Evolutionary conservation across 1,139 yeast species (phyloP), one percentile per base, ranked within the genome.

Genomic region (Petasospora rhodanensis): DNA sequence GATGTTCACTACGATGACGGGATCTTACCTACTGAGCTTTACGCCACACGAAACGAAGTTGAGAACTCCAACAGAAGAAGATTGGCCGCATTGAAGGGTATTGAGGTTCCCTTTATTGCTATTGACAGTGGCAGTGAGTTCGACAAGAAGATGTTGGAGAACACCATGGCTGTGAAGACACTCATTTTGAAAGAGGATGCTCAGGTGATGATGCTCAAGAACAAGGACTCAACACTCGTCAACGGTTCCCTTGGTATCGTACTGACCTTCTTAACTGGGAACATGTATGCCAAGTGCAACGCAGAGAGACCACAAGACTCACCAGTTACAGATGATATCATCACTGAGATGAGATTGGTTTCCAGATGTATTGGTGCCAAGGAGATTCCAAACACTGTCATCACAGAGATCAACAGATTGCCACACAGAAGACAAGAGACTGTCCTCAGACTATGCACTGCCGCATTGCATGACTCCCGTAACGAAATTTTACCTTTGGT

Each of bases 191-290:
- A 87, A 50, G 75, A 72, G 35, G 85, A 84, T 34, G 94, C 96
- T 0, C 98, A 91, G 58, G 98, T 91, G 0, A 89, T 91, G 96
- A 79, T 93, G 70, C 68, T 91, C 43, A 91, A 89, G 55, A 93
- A 91, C 54, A 70, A 79, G 37, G 96, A 87, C 49, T 91, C 80
- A 28, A 73, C 81, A 1, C 64, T 91, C 27, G 97, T 93, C 15
- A 91, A 91, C 57, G 98, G 99, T 0, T 76, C 96, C 0, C 64
- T 91, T 31, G 99, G 99, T 0, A 79, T 69, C 36, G 87, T 91
- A 1, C 38, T 62, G 7, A 56, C 58, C 20, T 64, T 64, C 40
- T 42, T 58, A 8, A 52, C 66, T 1, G 42, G 42, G 14, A 34
- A 42, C 2, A 27, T 60, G 10, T 51, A 46, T 20, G 29, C 40